phyloP scores from a whole-genome alignment of 768 basidiomycete genomes.

The Phlegmacium glaucopus region DNA sequence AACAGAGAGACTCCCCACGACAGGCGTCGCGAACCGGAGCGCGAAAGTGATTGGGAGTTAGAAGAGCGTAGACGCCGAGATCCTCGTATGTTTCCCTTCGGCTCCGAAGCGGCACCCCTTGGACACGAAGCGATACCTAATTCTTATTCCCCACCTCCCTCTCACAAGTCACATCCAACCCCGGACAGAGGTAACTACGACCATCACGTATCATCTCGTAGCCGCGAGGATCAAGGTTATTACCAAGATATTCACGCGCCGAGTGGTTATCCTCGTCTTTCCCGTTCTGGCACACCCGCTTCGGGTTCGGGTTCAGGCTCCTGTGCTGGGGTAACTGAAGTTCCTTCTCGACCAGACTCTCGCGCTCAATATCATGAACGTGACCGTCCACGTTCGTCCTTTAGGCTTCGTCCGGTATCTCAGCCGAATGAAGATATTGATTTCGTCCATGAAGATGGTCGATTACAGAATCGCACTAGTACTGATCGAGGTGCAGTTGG shows the following conservation, averaged over 20 bases:
- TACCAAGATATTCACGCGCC: slow-evolving; percentile 30
- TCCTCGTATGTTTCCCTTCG: slow-evolving; percentile 3
- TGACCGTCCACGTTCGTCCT: slow-evolving; percentile 35
- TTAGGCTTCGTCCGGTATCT: slow-evolving; percentile 49
- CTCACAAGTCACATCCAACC: slow-evolving; percentile 31
- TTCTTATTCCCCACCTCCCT: slow-evolving; percentile 38
- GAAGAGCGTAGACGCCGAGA: slow-evolving; percentile 16
- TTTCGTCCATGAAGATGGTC: slow-evolving; percentile 52
- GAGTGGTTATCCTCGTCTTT: slow-evolving; percentile 34
- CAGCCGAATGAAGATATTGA: slow-evolving; percentile 45
- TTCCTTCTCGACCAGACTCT: slow-evolving; percentile 49
- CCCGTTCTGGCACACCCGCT: slow-evolving; percentile 58
- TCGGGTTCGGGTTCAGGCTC: slow-evolving; percentile 51
- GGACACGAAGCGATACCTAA: slow-evolving; percentile 22
- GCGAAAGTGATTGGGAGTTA: slow-evolving; percentile 43
- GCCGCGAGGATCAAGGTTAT: slow-evolving; percentile 36
- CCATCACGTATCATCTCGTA: slow-evolving; percentile 19
- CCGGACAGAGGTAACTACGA: slow-evolving; percentile 22
- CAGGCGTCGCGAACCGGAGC: slow-evolving; percentile 40
- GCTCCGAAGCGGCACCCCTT: slow-evolving; percentile 13
- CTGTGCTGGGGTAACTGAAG: slow-evolving; percentile 32
- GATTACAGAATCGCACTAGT: slow-evolving; percentile 36
- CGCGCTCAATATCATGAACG: slow-evolving; percentile 49
- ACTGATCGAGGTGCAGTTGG: slow-evolving; percentile 26
- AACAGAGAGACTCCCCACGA: slow-evolving; percentile 51